Conservation (phyloP, 768 basidiomycete species). For the Lactarius tabidus region DNA sequence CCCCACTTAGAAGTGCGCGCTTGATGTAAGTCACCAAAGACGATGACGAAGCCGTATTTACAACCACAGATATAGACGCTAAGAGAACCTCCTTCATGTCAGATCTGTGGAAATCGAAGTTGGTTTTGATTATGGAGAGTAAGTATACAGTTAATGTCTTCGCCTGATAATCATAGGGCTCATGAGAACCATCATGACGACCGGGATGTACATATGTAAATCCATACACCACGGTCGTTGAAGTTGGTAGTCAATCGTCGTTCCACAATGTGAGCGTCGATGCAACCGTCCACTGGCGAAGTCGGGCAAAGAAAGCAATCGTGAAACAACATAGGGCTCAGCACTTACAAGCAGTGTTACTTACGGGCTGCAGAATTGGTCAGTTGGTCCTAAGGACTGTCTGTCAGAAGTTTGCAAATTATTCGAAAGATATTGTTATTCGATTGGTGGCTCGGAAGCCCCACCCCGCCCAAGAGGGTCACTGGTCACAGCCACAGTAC, state of each 20-base stretch:
- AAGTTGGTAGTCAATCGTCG: neutral
- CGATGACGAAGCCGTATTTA: conserved; percentile 76
- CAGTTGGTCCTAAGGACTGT: too few species aligned
- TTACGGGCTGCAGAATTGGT: too few species aligned
- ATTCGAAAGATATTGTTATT: too few species aligned
- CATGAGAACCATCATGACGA: neutral
- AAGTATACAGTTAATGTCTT: conserved; percentile 17
- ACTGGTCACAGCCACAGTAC: too few species aligned
- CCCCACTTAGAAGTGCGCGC: conserved; percentile 56
- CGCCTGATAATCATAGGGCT: neutral
- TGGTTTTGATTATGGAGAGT: conserved; percentile 14
- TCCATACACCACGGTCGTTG: neutral
- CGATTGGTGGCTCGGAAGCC: too few species aligned
- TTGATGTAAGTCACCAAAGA: conserved; percentile 64
- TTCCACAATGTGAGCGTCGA: neutral
- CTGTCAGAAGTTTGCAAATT: too few species aligned
- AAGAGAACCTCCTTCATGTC: conserved; percentile 8
- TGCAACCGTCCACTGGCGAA: too few species aligned
- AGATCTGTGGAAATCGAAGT: neutral
- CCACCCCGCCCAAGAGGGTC: too few species aligned
- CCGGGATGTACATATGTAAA: neutral
- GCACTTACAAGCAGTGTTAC: too few species aligned
- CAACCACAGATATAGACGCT: conserved; percentile 57
- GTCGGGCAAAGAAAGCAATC: too few species aligned
- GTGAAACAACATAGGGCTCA: too few species aligned